phyloP scores from a whole-genome alignment of 257 asterid species.

The Solanum chaucha region DNA sequence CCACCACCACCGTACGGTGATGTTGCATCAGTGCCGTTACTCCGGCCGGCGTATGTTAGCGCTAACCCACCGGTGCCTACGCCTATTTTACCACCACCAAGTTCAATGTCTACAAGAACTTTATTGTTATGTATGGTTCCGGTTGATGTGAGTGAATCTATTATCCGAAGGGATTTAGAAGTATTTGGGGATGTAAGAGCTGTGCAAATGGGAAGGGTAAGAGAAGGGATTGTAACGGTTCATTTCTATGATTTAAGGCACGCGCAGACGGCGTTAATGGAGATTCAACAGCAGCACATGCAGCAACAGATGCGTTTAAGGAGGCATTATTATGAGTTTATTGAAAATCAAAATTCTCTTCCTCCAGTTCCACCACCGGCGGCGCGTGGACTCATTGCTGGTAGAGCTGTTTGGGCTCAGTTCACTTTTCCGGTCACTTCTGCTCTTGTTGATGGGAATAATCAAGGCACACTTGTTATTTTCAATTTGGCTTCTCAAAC shows the following conservation, averaged over 20 bases:
- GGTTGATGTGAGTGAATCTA: conserved; percentile 58
- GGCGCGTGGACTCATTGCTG: conserved; percentile 57
- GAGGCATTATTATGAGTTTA: conserved; percentile 57
- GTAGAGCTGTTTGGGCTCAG: conserved; percentile 93
- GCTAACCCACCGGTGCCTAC: conserved; percentile 16
- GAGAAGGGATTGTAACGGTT: conserved; percentile 81
- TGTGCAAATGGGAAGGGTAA: conserved; percentile 83
- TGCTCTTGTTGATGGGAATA: conserved; percentile 58
- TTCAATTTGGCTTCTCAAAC: conserved; percentile 60
- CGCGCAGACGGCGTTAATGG: conserved; percentile 59
- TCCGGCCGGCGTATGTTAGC: conserved; percentile 13
- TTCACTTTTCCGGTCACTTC: conserved; percentile 40
- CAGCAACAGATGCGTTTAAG: conserved; percentile 84
- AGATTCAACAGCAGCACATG: conserved; percentile 88
- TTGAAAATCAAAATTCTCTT: conserved; percentile 6
- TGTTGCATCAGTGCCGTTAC: neutral
- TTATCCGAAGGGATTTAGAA: conserved; percentile 68
- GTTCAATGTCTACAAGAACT: conserved; percentile 45
- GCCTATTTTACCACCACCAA: conserved; percentile 24
- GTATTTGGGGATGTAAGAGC: conserved; percentile 94
- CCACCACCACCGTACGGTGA: neutral
- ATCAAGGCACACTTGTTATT: conserved; percentile 82
- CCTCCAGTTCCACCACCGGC: conserved; percentile 16
- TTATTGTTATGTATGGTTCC: conserved; percentile 68
- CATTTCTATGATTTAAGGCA: conserved; percentile 87